phyloP scores from a whole-genome alignment of 2,329 filamentous ascomycete species.

The Cordyceps cateniannulata region DNA sequence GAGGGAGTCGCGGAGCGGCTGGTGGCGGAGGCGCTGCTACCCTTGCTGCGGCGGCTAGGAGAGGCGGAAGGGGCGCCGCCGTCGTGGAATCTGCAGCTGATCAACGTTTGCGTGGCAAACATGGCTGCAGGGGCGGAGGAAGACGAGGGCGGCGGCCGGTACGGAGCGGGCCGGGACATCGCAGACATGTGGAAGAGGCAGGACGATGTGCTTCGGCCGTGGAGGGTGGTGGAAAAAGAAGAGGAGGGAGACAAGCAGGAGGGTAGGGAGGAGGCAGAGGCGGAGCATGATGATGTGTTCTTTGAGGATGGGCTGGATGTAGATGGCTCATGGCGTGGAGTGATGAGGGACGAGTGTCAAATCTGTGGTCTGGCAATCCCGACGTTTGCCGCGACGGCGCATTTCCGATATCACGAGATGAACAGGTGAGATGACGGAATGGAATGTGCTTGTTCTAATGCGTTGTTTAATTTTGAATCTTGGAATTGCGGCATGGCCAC shows the following conservation, averaged over 20 bases:
- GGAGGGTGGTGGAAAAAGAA: conserved; percentile 42
- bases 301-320: conserved; percentile 4
- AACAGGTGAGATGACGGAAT: conserved; percentile 11
- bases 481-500: too few species aligned
- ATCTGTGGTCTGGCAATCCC: conserved; percentile 49
- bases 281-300: conserved; percentile 10
- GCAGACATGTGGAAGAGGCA: conserved; percentile 74
- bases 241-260: conserved; percentile 19
- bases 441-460: background rate
- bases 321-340: conserved; percentile 22
- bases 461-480: too few species aligned
- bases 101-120: conserved; percentile 85
- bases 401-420: conserved; percentile 34
- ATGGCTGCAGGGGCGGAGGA: conserved; percentile 58
- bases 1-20: conserved; percentile 61
- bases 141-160: conserved; percentile 23
- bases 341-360: conserved; percentile 31
- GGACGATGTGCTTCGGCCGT: conserved; percentile 61
- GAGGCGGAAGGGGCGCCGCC: conserved; percentile 41
- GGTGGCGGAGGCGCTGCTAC: conserved; percentile 60
- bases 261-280: background rate
- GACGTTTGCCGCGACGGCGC: conserved; percentile 51
- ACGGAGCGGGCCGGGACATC: conserved; percentile 67
- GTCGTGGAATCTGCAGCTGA: conserved; percentile 69
- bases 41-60: conserved; percentile 63